A percentile compares a stretch with the other conserved stretches of the same genome.
These are phyloP conservation scores for Amanita subjunquillea DNA, from an alignment of 768 basidiomycete species.

Conservation along the genomic window DNA sequence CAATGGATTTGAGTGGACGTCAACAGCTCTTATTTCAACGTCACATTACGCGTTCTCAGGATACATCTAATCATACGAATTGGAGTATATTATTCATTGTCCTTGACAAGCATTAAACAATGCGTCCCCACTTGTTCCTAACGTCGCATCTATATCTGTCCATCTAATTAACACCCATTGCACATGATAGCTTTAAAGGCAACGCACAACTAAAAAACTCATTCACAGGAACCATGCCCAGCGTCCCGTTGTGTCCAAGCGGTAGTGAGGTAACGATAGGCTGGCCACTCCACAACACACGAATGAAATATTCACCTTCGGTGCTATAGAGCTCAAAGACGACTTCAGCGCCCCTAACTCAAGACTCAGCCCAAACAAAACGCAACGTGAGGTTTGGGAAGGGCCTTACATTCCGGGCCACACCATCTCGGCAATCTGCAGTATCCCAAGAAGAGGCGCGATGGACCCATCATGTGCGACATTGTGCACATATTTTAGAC, in stretches of 20 bases:
- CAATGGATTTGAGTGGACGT: too few species aligned
- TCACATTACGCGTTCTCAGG: too few species aligned
- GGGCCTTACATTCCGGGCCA: constrained; percentile 41
- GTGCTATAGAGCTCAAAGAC: constrained; percentile 36
- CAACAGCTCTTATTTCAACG: too few species aligned
- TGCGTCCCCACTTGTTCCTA: background rate
- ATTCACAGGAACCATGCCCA: constrained; percentile 34
- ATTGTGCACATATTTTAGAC: constrained; percentile 28
- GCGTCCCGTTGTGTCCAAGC: constrained; percentile 20
- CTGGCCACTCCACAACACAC: constrained; percentile 42
- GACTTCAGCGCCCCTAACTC: constrained; percentile 33
- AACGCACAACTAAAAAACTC: constrained; percentile 30
- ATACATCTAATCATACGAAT: too few species aligned
- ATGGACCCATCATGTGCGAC: constrained; percentile 44
- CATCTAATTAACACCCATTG: background rate
- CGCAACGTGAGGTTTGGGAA: background rate
- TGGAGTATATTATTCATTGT: too few species aligned
- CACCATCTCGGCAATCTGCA: constrained; percentile 39
- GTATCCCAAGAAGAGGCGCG: constrained; percentile 35
- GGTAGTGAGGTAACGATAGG: constrained; percentile 39
- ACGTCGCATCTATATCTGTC: background rate
- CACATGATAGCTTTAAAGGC: background rate
- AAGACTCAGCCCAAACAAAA: background rate
- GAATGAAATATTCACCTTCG: constrained; percentile 21
- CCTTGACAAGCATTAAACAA: constrained; percentile 1